Conservation (phyloP, 2,329 filamentous ascomycete species). For the Cladophialophora chaetospira region DNA sequence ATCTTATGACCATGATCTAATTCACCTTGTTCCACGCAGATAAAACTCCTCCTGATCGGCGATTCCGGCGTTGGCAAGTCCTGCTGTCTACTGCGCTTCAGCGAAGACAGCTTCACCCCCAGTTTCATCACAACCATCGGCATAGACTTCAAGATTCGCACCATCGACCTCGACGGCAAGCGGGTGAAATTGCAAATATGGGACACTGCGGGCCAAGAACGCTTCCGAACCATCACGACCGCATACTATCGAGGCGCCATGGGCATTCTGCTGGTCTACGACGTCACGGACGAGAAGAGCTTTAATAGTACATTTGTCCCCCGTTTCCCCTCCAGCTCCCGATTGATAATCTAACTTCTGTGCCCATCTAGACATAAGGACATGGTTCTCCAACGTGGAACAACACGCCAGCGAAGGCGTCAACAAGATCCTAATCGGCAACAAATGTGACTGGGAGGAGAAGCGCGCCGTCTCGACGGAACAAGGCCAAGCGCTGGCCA, state of each 20-base stretch:
- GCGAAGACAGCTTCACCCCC: slow-evolving; percentile 94
- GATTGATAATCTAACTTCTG: slow-evolving; percentile 18
- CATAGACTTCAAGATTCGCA: slow-evolving; percentile 99
- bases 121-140: slow-evolving; percentile 99
- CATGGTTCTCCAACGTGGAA: slow-evolving; percentile 99
- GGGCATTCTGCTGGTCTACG: slow-evolving; percentile 96
- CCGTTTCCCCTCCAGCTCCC: background rate
- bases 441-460: slow-evolving; percentile 99
- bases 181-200: slow-evolving; percentile 99
- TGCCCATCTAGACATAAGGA: slow-evolving; percentile 77
- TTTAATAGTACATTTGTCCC: slow-evolving; percentile 73
- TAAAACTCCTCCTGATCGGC: slow-evolving; percentile 94
- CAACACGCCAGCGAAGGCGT: slow-evolving; percentile 98
- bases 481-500: slow-evolving; percentile 86
- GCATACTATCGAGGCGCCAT: slow-evolving; percentile 98
- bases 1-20: background rate
- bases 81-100: slow-evolving; percentile 94
- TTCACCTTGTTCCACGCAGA: slow-evolving; percentile 56
- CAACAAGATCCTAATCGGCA: slow-evolving; percentile 99
- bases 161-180: slow-evolving; percentile 98
- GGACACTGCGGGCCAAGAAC: slow-evolving; percentile 97
- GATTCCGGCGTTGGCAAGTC: slow-evolving; percentile 97
- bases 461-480: slow-evolving; percentile 93
- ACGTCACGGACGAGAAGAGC: slow-evolving; percentile 93
- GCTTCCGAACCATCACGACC: slow-evolving; percentile 97